Evolutionary conservation across 352 stramenopile species (phyloP), one percentile per base, ranked within the genome.

Genomic region (Elongisporangium undulatum): DNA sequence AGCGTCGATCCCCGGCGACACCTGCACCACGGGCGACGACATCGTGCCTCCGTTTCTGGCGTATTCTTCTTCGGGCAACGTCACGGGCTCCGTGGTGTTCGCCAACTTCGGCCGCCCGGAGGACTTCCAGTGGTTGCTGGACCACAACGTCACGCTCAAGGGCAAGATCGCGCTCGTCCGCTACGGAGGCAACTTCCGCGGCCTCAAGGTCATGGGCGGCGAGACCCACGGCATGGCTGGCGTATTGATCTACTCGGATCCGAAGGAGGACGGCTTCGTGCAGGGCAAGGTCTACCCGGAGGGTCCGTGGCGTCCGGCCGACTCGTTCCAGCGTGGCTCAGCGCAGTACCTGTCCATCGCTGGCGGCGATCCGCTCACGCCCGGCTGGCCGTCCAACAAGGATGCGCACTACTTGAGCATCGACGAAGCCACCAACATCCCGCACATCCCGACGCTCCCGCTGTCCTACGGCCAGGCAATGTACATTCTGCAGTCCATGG

Each of bases 401-500:
- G 52, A 56, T 26, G n/a, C n/a, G 2, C 17, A 59, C 39, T 70
- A 64, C 41, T 60, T 74, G 17, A 75, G 64, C 20, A 69, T 70
- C 26, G 77, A 72, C 49, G 74, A 77, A 26, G 75, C 58, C 51
- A 75, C 48, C 10, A 82, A 57, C 13, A 74, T 90, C 23, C 82
- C 82, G 5, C 68, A 62, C 34, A 85, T 85, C 34, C 79, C 77
- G 0, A 72, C 66, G 13, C 61, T 92, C 9, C 79, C 84, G 5
- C 65, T 96, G 13, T 85, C 69, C 13, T 96, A 94, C 64, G 82
- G 70, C 10, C 86, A 96, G 56, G 88, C 83, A 2, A 68, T 67
- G 26, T 75, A 74, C 23, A 78, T 96, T 10, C 63, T 96, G 9
- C 22, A 67, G 24, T 71, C 68, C 10, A 61, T 96, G n/a, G 72